Base-by-base conservation (phyloP, 257 asterid genomes). In the Solanum pennellii region DNA sequence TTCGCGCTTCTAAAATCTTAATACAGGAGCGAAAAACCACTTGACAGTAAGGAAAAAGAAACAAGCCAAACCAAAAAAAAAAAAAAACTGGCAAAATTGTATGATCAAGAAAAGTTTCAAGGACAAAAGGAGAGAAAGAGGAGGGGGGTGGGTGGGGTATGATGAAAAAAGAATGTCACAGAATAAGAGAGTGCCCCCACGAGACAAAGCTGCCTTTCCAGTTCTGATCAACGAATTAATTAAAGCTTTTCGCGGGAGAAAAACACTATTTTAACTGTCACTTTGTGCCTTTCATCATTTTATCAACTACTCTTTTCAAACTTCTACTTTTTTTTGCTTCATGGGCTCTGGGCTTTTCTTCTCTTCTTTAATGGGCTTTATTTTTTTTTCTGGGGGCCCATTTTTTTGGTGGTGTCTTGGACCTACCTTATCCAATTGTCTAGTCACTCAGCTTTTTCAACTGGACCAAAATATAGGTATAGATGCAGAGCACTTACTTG, bases 191-290 rank as follows among this genome's bases (percentile, higher is more conserved):
- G 88, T 25, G 69, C 83, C 86, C 62, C 88, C 91, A 91, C 87
- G 91, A 89, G 90, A 83, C 71, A 85, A 69, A 88, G 87, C 56
- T 85, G 85, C 90, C 97, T 93, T 94, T 94, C 93, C 96, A 93
- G 95, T 94, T 91, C 90, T 83, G 52, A 85, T 37, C 45, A 86
- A 88, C 82, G 79, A 87, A 90, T 91, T 91, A 93, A 93, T 89
- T 87, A 91, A 77, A 88, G 94, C 92, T 95, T 93, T 94, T 89
- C 90, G 94, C 98, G 97, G 98, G 97, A 91, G 92, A 76, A 90
- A 68, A 89, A 93, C 98, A 91, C 91, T 95, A 88, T 93, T 93
- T 89, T 93, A 94, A 94, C 94, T 88, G 87, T 86, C 92, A 90
- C 94, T 93, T 91, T 88, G 97, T 93, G 97, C 96, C 90, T 90